Evolutionary conservation across 148 eudicot species (phyloP).

Genomic region (Suaeda aralocaspica): DNA sequence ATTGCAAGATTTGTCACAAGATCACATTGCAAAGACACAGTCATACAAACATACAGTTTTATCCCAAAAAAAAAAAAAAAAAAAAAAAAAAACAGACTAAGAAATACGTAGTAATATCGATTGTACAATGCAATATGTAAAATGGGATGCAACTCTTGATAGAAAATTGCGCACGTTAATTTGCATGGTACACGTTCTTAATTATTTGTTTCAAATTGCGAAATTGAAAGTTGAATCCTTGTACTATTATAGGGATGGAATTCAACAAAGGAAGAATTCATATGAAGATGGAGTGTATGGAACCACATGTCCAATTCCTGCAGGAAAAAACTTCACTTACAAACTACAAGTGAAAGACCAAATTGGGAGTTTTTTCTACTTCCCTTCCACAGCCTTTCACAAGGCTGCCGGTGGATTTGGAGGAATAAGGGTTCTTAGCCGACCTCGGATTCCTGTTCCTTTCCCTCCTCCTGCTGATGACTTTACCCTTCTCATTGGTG

Average conservation of each 20-base stretch:
- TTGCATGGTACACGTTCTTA: too few relatives aligned
- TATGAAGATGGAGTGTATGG: slow-evolving; percentile 76
- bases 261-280: slow-evolving; percentile 78
- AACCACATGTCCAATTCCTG: slow-evolving; percentile 88
- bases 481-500: slow-evolving; percentile 64
- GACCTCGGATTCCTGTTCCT: slow-evolving; percentile 74
- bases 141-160: too few relatives aligned
- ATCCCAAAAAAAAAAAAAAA: too few relatives aligned
- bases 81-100: too few relatives aligned
- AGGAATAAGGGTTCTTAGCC: slow-evolving; percentile 55
- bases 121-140: too few relatives aligned
- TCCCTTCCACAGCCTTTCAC: slow-evolving; percentile 73
- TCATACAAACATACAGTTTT: too few relatives aligned
- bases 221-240: background rate
- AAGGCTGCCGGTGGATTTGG: slow-evolving; percentile 89
- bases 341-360: slow-evolving; percentile 75
- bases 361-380: slow-evolving; percentile 80
- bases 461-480: slow-evolving; percentile 63
- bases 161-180: too few relatives aligned
- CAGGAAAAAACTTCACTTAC: slow-evolving; percentile 76
- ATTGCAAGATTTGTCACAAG: too few relatives aligned
- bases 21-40: too few relatives aligned
- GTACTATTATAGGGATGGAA: slow-evolving; percentile 58
- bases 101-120: too few relatives aligned
- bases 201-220: too few relatives aligned